phyloP scores from a whole-genome alignment of 768 basidiomycete genomes.

The Flagelloscypha sp. region DNA sequence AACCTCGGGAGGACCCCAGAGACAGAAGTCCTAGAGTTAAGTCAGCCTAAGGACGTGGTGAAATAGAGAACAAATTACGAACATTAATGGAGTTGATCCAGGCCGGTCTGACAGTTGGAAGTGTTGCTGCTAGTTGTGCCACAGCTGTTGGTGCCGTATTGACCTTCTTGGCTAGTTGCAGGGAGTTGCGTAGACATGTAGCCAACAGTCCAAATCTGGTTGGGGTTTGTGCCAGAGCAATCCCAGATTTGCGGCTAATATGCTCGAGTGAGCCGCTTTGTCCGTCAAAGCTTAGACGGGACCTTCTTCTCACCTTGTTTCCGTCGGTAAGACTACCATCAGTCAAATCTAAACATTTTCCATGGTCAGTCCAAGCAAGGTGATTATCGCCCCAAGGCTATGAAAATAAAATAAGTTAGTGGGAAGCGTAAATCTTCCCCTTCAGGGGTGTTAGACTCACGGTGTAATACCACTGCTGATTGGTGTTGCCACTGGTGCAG shows the following conservation, averaged over 20 bases:
- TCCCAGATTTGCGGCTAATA: conserved; percentile 40
- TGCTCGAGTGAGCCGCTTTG: background rate
- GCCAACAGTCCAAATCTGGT: conserved; percentile 47
- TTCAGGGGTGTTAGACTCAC: conserved; percentile 20
- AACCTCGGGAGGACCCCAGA: conserved; percentile 52
- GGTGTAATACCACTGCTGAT: conserved; percentile 26
- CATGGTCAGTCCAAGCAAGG: conserved; percentile 39
- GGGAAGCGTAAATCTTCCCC: too few species aligned
- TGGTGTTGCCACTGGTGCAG: conserved; percentile 8
- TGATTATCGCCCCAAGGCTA: conserved; percentile 31
- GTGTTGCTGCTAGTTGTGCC: conserved; percentile 45
- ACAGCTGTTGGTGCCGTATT: conserved; percentile 62
- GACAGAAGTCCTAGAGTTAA: conserved; percentile 62
- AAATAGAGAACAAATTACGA: too few species aligned
- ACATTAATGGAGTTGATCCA: too few species aligned
- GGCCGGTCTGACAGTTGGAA: conserved; percentile 64
- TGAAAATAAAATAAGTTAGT: conserved; percentile 4
- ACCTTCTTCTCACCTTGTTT: conserved; percentile 29
- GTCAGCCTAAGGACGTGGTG: background rate
- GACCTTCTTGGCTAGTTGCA: conserved; percentile 46
- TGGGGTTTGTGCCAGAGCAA: conserved; percentile 32
- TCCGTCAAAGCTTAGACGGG: background rate
- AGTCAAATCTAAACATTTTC: conserved; percentile 43
- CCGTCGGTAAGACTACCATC: conserved; percentile 32
- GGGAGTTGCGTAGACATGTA: conserved; percentile 37